Percentiles rank a stretch among this genome's conserved stretches.
Conservation (phyloP, 1,284 basidiomycete genomes). For the Microbotryum scabiosae region DNA sequence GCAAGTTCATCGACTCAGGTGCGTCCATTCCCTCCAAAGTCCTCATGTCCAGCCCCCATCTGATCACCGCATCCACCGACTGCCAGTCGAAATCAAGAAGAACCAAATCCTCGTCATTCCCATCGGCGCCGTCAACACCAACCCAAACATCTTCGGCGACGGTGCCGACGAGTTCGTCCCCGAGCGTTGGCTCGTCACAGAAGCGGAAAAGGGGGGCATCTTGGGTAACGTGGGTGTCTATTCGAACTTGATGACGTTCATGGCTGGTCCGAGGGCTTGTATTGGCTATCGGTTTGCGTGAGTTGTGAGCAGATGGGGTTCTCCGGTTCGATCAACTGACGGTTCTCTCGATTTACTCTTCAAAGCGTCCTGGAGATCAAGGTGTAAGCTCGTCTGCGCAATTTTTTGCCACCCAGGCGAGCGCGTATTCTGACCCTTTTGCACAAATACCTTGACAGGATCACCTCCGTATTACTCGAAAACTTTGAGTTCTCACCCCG, state of each 20-base stretch:
- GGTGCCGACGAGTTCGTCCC: constrained; percentile 59
- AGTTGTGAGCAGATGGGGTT: background rate
- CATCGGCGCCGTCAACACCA: constrained; percentile 57
- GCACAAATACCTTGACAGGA: background rate
- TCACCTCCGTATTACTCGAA: constrained; percentile 23
- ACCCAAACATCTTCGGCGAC: constrained; percentile 55
- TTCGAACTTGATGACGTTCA: constrained; percentile 21
- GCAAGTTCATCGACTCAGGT: constrained; percentile 32
- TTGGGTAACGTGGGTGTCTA: constrained; percentile 20
- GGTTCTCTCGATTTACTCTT: background rate
- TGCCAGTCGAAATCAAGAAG: constrained; percentile 45
- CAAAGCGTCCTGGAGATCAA: constrained; percentile 19
- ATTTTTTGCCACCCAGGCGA: background rate
- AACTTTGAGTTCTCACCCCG: constrained; percentile 15
- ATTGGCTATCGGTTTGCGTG: constrained; percentile 19
- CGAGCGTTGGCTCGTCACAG: constrained; percentile 35
- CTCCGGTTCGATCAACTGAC: background rate
- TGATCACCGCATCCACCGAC: too few species aligned
- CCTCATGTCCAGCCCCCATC: too few species aligned
- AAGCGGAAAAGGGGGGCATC: constrained; percentile 7
- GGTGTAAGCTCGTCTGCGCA: constrained; percentile 3
- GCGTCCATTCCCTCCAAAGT: too few species aligned
- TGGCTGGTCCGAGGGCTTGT: constrained; percentile 17
- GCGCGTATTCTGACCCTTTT: background rate
- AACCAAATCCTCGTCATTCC: constrained; percentile 56